Percentiles rank a stretch among this genome's conserved stretches.
Conservation (phyloP, 305 asterid species). For the Solanum hybrid region DNA sequence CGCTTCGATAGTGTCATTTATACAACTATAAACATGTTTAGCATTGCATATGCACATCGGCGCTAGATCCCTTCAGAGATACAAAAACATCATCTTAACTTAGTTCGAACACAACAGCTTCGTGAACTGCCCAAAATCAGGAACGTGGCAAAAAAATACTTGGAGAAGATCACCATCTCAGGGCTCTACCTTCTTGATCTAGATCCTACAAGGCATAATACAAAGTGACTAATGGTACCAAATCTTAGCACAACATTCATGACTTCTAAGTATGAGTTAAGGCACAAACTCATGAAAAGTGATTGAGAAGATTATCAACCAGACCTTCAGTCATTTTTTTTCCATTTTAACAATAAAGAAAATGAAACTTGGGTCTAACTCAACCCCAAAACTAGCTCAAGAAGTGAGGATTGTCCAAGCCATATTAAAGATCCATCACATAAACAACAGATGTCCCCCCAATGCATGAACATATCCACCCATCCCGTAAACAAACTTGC, state of each 20-base stretch:
- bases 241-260: not conserved
- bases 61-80: not conserved
- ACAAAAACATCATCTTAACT: not conserved
- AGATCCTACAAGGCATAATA: conserved; percentile 1
- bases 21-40: not conserved
- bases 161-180: not conserved
- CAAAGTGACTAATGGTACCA: not conserved
- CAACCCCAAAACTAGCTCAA: not conserved
- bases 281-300: conserved; percentile 3
- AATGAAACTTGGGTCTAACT: not conserved
- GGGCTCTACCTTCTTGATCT: conserved; percentile 1
- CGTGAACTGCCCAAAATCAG: not conserved
- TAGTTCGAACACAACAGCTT: not conserved
- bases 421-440: not conserved
- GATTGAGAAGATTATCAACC: not conserved
- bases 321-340: not conserved
- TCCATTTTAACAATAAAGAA: not conserved
- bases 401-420: not conserved
- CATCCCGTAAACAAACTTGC: not conserved
- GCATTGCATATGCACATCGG: not conserved
- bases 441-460: not conserved
- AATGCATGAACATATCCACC: not conserved
- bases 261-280: not conserved
- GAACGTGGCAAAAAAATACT: not conserved
- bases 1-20: not conserved